Percentiles rank a stretch among this genome's conserved stretches.
These are phyloP conservation scores for Backusella tuberculispora DNA, from an alignment of 192 early-diverging fungal species.

Conservation along the genomic window DNA sequence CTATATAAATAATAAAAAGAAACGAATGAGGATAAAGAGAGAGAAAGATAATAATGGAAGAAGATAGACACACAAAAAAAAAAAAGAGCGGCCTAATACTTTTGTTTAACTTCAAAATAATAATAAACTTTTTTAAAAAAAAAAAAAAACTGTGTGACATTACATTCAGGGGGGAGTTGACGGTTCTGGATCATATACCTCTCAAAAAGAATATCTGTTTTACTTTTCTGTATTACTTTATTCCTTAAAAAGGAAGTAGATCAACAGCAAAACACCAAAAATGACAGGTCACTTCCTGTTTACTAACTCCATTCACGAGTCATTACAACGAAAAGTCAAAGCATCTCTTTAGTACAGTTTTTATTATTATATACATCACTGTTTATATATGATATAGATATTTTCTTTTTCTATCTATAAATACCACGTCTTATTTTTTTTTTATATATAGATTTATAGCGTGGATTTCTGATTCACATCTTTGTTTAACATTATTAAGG, in stretches of 20 bases:
- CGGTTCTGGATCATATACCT: conserved; percentile 11
- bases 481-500: background rate
- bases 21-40: background rate
- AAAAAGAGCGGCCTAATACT: conserved; percentile 2
- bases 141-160: background rate
- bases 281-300: conserved; percentile 1
- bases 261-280: conserved; percentile 9
- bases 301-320: background rate
- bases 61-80: background rate
- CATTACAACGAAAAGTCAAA: background rate
- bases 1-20: background rate
- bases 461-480: background rate
- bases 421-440: conserved; percentile 1
- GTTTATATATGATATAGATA: background rate
- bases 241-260: conserved; percentile 3
- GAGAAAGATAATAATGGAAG: background rate
- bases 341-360: background rate
- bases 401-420: background rate
- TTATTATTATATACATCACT: conserved; percentile 10
- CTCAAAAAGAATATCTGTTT: conserved; percentile 4
- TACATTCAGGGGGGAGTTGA: conserved; percentile 10
- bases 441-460: background rate
- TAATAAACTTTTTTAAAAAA: conserved; percentile 17
- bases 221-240: background rate
- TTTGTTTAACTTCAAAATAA: background rate